Base-by-base conservation (phyloP, 129 eudicot species). In the Helichrysum umbraculigerum region DNA sequence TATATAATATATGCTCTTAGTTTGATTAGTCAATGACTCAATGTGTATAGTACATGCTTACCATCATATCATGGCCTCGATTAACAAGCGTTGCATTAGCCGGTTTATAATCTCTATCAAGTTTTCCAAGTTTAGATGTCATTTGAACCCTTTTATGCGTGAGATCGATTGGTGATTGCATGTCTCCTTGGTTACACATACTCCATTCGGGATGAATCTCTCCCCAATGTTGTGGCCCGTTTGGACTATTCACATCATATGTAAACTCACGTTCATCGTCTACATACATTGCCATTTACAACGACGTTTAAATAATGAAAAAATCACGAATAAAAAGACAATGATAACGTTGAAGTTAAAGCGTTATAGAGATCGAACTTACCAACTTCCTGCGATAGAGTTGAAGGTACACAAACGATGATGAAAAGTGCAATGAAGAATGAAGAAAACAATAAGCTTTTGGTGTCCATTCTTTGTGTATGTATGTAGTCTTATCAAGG, bases 111-210 rank as follows among this genome's bases (percentile, higher is more conserved):
- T n/a, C n/a, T n/a, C n/a, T n/a, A n/a, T n/a, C n/a, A n/a, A n/a
- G n/a, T n/a, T n/a, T n/a, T n/a, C n/a, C n/a, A n/a, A n/a, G n/a
- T n/a, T n/a, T n/a, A n/a, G n/a, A n/a, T n/a, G n/a, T n/a, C n/a
- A n/a, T n/a, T n/a, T n/a, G n/a, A n/a, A n/a, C n/a, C n/a, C n/a
- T n/a, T n/a, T n/a, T n/a, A n/a, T n/a, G n/a, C n/a, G n/a, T n/a
- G 30, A 90, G 41, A 82, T 88, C 91, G 52, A 88, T 86, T 0
- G 91, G 97, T 4, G 97, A 91, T 44, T 91, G 94, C 94, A 84
- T 77, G 54, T 60, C 75, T 35, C 94, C 94, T 7, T 61, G 22
- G 16, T 73, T 83, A 47, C 91, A 91, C 15, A 47, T 33, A 1
- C 58, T 69, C 97, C 97, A 89, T 7, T 86, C 89, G 0, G 87